Conservation (phyloP, 2,329 filamentous ascomycete genomes). For the Epichloe baconii region DNA sequence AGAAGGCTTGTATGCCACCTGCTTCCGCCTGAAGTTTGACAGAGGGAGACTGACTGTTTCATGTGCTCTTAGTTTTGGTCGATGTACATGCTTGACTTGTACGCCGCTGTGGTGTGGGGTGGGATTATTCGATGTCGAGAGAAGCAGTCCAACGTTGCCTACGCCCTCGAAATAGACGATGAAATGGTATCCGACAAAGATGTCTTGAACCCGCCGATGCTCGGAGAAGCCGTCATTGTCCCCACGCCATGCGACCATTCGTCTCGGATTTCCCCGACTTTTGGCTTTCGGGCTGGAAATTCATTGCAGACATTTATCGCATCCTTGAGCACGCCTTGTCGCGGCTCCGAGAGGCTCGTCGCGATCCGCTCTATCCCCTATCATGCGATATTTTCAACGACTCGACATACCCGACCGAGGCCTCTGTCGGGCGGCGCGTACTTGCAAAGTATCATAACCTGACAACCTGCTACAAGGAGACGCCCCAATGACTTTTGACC, state of each 20-base stretch:
- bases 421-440: no score
- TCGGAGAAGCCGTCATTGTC: constrained; percentile 3
- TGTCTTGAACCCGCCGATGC: not conserved
- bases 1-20: constrained; percentile 25
- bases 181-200: constrained; percentile 23
- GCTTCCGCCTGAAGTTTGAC: not conserved
- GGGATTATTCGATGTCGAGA: constrained; percentile 12
- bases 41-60: not conserved
- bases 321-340: no score
- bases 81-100: constrained; percentile 43
- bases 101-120: constrained; percentile 37
- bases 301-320: no score
- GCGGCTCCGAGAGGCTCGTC: no score
- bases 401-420: no score
- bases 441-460: no score
- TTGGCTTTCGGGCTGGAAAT: no score
- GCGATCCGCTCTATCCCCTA: no score
- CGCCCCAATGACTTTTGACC: no score
- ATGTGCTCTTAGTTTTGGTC: constrained; percentile 33
- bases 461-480: no score
- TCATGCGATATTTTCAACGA: no score
- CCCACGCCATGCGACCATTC: constrained; percentile 2
- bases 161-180: constrained; percentile 23
- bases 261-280: not conserved
- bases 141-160: constrained; percentile 13